These are phyloP conservation scores for Zostera marina DNA, from an alignment of 116 monocot species.

Conservation along the genomic window DNA sequence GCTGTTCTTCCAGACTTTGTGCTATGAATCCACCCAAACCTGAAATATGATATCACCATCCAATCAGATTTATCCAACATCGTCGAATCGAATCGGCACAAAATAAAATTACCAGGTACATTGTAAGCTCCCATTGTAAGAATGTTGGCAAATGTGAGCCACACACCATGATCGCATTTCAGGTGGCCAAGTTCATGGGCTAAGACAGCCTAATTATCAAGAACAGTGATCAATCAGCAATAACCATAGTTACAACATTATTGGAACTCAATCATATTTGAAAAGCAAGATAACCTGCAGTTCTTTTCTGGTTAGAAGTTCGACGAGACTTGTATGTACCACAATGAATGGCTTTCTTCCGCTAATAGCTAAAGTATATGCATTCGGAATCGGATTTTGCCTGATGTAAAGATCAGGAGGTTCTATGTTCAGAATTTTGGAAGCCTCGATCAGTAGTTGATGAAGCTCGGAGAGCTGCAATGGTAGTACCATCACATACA, in stretches of 20 bases:
- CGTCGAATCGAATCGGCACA: background rate
- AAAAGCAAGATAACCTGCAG: slow-evolving; percentile 40
- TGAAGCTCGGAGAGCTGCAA: slow-evolving; percentile 69
- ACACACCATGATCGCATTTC: slow-evolving; percentile 95
- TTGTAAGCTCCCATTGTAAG: slow-evolving; percentile 66
- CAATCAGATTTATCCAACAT: background rate
- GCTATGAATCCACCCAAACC: slow-evolving; percentile 71
- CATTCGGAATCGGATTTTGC: slow-evolving; percentile 93
- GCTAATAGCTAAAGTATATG: slow-evolving; percentile 88
- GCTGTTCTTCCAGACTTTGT: slow-evolving; percentile 74
- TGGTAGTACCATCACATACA: too few species aligned
- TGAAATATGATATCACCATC: slow-evolving; percentile 13
- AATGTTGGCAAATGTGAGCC: slow-evolving; percentile 96
- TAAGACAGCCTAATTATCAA: slow-evolving; percentile 62
- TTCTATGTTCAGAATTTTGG: slow-evolving; percentile 57
- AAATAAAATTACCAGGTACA: slow-evolving; percentile 50
- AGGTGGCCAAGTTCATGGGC: slow-evolving; percentile 93
- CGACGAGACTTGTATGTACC: slow-evolving; percentile 87
- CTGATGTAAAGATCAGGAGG: slow-evolving; percentile 85
- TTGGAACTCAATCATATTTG: background rate
- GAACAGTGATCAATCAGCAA: background rate
- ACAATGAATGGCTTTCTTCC: slow-evolving; percentile 93
- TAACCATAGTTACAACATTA: background rate
- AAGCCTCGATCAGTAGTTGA: slow-evolving; percentile 55
- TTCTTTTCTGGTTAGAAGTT: slow-evolving; percentile 69